Evolutionary conservation across 2,329 filamentous ascomycete genomes (phyloP).

Genomic region (Colletotrichum viniferum): DNA sequence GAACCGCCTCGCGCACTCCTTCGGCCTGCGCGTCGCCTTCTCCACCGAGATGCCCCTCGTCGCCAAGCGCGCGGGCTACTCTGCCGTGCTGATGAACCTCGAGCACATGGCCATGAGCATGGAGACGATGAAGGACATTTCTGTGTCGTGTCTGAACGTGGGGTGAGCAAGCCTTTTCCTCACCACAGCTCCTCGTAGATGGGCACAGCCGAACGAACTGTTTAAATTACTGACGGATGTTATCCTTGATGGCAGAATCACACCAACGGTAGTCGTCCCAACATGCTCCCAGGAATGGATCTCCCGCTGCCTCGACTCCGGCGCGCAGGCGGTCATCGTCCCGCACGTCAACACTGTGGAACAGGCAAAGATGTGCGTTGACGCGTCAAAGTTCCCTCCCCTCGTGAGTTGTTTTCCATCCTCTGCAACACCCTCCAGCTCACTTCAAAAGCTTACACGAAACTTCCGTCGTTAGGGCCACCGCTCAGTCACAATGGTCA

Average conservation of each 20-base stretch:
- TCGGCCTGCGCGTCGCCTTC: conserved; percentile 9
- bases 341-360: conserved; percentile 50
- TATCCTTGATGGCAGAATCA: not conserved
- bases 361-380: conserved; percentile 49
- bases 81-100: conserved; percentile 9
- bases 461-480: not conserved
- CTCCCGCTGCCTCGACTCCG: conserved; percentile 50
- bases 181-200: not conserved
- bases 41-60: conserved; percentile 13
- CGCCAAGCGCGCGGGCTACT: conserved; percentile 1
- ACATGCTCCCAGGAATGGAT: conserved; percentile 9
- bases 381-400: conserved; percentile 55
- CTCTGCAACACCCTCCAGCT: rapidly evolving
- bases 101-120: conserved; percentile 10
- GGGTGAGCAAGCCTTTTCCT: not conserved
- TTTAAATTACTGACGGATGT: not conserved
- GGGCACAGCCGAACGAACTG: too few relatives aligned
- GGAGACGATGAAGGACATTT: conserved; percentile 8
- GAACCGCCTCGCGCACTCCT: conserved; percentile 1
- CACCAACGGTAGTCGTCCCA: not conserved
- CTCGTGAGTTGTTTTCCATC: conserved; percentile 25
- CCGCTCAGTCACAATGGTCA: conserved; percentile 8
- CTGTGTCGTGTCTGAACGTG: not conserved
- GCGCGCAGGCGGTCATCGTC: conserved; percentile 55
- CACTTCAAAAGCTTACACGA: not conserved